Evolutionary conservation across 169 alveolate species (phyloP).

Genomic region (Plasmodium billcollinsi): DNA sequence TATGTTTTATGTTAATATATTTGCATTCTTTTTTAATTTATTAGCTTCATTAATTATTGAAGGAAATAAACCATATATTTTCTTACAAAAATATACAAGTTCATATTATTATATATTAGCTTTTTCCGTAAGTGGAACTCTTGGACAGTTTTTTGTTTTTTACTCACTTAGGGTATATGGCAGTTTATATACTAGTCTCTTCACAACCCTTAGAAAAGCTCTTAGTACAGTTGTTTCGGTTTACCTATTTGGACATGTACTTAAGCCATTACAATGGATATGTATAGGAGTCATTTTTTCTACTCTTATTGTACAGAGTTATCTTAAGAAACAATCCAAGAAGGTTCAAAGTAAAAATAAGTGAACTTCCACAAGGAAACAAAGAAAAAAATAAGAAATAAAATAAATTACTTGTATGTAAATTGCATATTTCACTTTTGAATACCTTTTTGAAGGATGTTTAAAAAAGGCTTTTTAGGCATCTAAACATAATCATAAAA

Average conservation of each 20-base stretch:
- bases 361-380: neutral
- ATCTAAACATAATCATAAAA: no score
- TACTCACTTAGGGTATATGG: constrained; percentile 90
- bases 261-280: constrained; percentile 89
- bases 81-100: constrained; percentile 75
- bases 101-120: constrained; percentile 82
- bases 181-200: constrained; percentile 90
- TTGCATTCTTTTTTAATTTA: constrained; percentile 83
- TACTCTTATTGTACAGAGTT: constrained; percentile 85
- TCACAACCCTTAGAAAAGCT: constrained; percentile 92
- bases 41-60: constrained; percentile 85
- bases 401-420: neutral
- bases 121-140: constrained; percentile 87
- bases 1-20: constrained; percentile 89
- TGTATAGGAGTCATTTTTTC: constrained; percentile 87
- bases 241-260: constrained; percentile 86
- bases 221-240: constrained; percentile 91
- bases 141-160: constrained; percentile 92
- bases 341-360: constrained; percentile 32
- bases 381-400: neutral
- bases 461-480: no score
- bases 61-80: constrained; percentile 85
- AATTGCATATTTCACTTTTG: no score
- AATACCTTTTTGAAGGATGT: no score
- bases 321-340: constrained; percentile 74